Evolutionary conservation across 1,284 basidiomycete species (phyloP), one percentile per base, ranked within the genome.

Genomic region (Papiliotrema flavescens): DNA sequence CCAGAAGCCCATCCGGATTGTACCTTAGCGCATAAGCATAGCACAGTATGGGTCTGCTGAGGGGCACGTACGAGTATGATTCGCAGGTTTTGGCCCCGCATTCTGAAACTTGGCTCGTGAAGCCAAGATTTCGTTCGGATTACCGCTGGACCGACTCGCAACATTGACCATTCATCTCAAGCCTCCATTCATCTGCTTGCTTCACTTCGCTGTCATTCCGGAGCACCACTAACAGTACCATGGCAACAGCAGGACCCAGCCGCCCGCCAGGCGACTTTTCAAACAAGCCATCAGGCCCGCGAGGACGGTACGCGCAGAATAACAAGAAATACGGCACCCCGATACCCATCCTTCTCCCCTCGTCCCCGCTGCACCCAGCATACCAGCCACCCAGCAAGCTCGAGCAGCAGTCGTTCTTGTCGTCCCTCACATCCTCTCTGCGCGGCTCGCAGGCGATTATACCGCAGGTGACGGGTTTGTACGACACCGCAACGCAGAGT

Each of bases 401-500:
- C 7, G 36, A 53, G 36, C 49, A 64, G 7, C 51, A 57, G 8
- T 49, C 59, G 23, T 59, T 60, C 41, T 9, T 57, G 43, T 28
- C 50, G 32, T 14, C 48, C 23, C 22, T 47, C 20, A 20, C 26
- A n/a, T 8, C 48, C n/a, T 41, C 39, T 28, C 28, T 47, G 15
- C 13, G n/a, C 5, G n/a, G 15, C 14, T 15, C 42, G 13, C 26
- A 34, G 28, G 49, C 13, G 26, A 51, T 65, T 13, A 55, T 68
- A n/a, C 72, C 71, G 0, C 39, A 57, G 32, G 64, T 61, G 54
- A 60, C 60, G 11, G 90, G 88, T 3, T 66, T 84, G 4, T 85
- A 88, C 57, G 92, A 95, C 67, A 71, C 80, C 1, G 67, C 80
- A 1, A 90, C 90, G 17, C 83, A 83, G 32, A 88, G 87, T 0